Evolutionary conservation across 75 land plant genomes (phyloP).

Genomic region (Picea glauca): DNA sequence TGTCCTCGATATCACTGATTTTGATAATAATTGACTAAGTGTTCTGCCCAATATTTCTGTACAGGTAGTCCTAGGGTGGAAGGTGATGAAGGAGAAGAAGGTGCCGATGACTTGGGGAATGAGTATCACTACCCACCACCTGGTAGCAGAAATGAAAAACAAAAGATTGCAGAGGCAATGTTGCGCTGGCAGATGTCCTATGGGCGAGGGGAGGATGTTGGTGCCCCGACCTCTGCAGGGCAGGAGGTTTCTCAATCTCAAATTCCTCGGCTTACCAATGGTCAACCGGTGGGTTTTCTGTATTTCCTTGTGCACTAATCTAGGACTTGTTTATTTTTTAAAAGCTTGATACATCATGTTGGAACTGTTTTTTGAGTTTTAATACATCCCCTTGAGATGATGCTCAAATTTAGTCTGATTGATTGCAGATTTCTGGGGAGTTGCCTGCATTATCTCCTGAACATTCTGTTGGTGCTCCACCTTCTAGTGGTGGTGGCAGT

Average conservation of each 20-base stretch:
- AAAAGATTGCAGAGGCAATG: conserved; percentile 72
- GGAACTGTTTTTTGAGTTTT: not conserved
- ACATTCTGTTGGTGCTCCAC: conserved; percentile 59
- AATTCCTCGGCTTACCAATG: conserved; percentile 63
- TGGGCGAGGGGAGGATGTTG: conserved; percentile 57
- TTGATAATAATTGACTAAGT: not conserved
- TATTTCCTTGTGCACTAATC: not conserved
- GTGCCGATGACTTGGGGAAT: conserved; percentile 41
- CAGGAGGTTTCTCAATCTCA: conserved; percentile 48
- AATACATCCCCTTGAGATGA: not conserved
- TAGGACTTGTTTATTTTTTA: not conserved
- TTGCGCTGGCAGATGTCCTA: conserved; percentile 69
- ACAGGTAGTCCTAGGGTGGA: conserved; percentile 66
- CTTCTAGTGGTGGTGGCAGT: conserved; percentile 31
- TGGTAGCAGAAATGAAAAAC: conserved; percentile 56
- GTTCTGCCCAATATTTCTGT: not conserved
- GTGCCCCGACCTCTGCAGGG: conserved; percentile 42
- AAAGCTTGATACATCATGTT: not conserved
- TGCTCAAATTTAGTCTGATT: not conserved
- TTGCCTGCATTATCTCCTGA: conserved; percentile 70
- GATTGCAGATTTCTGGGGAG: conserved; percentile 65
- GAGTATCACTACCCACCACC: conserved; percentile 49
- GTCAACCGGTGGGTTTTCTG: conserved; percentile 34
- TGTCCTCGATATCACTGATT: not conserved
- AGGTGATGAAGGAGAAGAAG: conserved; percentile 69